Conservation (phyloP, 257 asterid species). For the Linaria vulgaris region DNA sequence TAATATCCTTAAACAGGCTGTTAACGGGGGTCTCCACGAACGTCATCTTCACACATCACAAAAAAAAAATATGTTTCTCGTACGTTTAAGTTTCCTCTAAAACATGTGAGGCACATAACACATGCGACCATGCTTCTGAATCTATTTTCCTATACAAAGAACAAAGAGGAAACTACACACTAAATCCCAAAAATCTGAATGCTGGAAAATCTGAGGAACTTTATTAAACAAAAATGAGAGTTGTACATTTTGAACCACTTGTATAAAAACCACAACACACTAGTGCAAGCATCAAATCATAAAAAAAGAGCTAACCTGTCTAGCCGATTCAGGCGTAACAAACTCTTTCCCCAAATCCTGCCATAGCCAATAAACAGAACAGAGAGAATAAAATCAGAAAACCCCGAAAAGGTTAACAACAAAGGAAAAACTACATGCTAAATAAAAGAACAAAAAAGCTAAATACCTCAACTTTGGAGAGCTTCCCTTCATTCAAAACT, state of each 20-base stretch:
- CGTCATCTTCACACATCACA: no score
- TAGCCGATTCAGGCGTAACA: slow-evolving; percentile 1
- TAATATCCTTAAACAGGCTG: no score
- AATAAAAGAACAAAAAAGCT: background rate
- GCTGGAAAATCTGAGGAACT: no score
- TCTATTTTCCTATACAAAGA: no score
- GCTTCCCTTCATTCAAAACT: slow-evolving; percentile 16
- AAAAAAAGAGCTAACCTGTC: slow-evolving; percentile 3
- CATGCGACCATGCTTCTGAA: no score
- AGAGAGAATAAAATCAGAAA: background rate
- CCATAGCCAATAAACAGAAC: background rate
- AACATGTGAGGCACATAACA: no score
- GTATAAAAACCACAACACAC: background rate
- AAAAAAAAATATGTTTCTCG: no score
- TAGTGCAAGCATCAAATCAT: background rate
- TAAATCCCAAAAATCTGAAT: no score
- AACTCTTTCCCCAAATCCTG: slow-evolving; percentile 18
- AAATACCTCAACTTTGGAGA: slow-evolving; percentile 18
- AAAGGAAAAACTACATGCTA: background rate
- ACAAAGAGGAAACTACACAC: no score
- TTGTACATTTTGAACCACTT: background rate
- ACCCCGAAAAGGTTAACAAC: background rate
- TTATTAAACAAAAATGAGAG: no score
- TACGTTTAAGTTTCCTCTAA: no score
- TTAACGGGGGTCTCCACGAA: no score